Evolutionary conservation across 192 early-diverging fungal genomes (phyloP).

Genomic region (Diversispora epigaea): DNA sequence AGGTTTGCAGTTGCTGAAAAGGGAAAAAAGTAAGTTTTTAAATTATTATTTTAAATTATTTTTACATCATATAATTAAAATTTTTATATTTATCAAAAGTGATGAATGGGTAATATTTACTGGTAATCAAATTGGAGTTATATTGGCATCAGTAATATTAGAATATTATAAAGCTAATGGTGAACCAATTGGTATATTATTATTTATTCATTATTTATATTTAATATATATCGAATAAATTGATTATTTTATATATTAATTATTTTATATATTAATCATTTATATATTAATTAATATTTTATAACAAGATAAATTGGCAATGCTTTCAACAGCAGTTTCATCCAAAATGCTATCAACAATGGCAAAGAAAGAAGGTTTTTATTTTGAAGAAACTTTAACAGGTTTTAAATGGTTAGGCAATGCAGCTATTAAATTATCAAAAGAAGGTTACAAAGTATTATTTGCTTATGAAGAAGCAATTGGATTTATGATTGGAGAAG

Average conservation of each 20-base stretch:
- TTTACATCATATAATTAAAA: neutral
- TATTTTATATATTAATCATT: neutral
- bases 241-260: constrained; percentile 19
- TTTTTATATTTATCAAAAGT: constrained; percentile 21
- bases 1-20: constrained; percentile 87
- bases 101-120: constrained; percentile 80
- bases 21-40: constrained; percentile 42
- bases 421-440: constrained; percentile 64
- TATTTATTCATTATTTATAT: constrained; percentile 4
- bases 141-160: constrained; percentile 69
- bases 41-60: neutral
- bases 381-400: constrained; percentile 88
- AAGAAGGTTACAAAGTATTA: constrained; percentile 63
- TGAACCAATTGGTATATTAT: constrained; percentile 34
- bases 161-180: constrained; percentile 53
- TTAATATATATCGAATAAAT: neutral
- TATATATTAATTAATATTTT: constrained; percentile 4
- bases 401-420: constrained; percentile 98
- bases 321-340: constrained; percentile 86
- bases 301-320: constrained; percentile 57
- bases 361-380: constrained; percentile 71
- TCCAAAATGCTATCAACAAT: constrained; percentile 80
- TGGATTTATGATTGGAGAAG: constrained; percentile 76
- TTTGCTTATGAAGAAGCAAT: constrained; percentile 97
- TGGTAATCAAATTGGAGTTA: constrained; percentile 87